phyloP scores from a whole-genome alignment of 2,329 filamentous ascomycete species.

The Diplodia seriata region DNA sequence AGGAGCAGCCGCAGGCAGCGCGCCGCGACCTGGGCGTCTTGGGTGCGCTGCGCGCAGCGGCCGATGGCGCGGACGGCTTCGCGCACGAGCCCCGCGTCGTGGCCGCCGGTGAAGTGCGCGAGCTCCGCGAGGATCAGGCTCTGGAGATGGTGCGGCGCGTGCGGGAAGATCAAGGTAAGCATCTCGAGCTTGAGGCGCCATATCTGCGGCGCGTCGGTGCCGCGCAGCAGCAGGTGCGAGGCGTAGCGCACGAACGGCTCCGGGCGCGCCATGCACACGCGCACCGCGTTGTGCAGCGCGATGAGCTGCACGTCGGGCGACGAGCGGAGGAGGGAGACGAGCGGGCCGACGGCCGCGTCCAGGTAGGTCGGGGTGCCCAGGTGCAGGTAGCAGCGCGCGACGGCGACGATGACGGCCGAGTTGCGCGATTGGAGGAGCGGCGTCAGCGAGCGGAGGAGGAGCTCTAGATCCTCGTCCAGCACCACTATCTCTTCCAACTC shows the following conservation, averaged over 20 bases:
- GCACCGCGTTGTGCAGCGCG: constrained; percentile 91
- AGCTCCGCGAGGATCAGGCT: constrained; percentile 89
- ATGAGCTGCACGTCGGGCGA: constrained; percentile 88
- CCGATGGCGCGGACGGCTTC: constrained; percentile 94
- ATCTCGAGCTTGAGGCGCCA: constrained; percentile 94
- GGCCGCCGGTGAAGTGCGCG: constrained; percentile 85
- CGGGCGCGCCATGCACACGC: constrained; percentile 80
- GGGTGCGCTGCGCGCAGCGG: constrained; percentile 76
- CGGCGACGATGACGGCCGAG: constrained; percentile 87
- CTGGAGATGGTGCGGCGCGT: constrained; percentile 77
- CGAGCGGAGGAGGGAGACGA: constrained; percentile 84
- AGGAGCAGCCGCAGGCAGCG: constrained; percentile 84
- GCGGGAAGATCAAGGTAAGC: constrained; percentile 87
- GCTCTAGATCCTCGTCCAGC: constrained; percentile 80
- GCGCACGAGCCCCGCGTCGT: constrained; percentile 78
- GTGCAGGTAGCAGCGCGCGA: constrained; percentile 83
- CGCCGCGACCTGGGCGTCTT: constrained; percentile 71
- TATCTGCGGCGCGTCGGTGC: constrained; percentile 78
- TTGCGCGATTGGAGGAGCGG: constrained; percentile 93
- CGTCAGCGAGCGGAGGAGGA: constrained; percentile 79
- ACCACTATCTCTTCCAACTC: constrained; percentile 64
- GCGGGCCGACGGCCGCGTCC: constrained; percentile 76
- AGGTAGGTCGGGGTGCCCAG: constrained; percentile 82
- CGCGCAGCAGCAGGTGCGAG: constrained; percentile 85
- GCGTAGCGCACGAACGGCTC: constrained; percentile 85